Base-by-base conservation (phyloP, 1,139 yeast species). In the Schwanniomyces etchellsii region DNA sequence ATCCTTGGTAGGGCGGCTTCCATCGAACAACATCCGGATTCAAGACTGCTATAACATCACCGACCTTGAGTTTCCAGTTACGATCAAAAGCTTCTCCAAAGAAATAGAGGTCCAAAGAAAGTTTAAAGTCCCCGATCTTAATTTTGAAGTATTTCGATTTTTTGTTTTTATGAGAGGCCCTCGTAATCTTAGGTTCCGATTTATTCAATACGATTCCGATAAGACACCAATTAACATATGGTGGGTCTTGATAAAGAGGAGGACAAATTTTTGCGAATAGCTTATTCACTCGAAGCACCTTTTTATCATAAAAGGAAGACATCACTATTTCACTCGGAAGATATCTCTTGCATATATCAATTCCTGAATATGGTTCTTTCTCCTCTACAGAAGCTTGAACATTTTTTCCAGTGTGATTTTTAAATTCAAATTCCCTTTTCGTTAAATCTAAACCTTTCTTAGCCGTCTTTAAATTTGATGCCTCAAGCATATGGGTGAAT, bases 221-320 rank as follows among this genome's bases (percentile, higher is more conserved):
- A 6, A 81, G 69, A 14, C 81, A 78, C 81, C 85, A 88, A 47
- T 89, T 88, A 10, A 80, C 57, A 43, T 78, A 80, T 20, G 62
- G 57, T 0, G 96, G 95, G 31, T 82, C 82, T 4, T 57, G 52
- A 46, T 71, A 88, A 17, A 71, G 60, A 1, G 95, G 95, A 4
- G 91, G 81, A 24, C 54, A 43, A 2, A 85, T 77, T 37, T 78
- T 77, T 3, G 82, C 83, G 36, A 74, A 66, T 7, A 81, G 53
- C 36, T 76, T 75, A n/a, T 69, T 69, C 5, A 80, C 47, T 26
- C 79, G 60, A 27, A 81, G 52, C 1, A 78, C 49, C 41, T 77
- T 77, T 34, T 74, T 68, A 6, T 68, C 67, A 5, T 52, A 42
- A 10, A 79, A 43, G 3, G 66, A 42, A 4, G 41, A 33, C 3